phyloP scores from a whole-genome alignment of 176 grass and related monocot species.

The Triticum dicoccoides region DNA sequence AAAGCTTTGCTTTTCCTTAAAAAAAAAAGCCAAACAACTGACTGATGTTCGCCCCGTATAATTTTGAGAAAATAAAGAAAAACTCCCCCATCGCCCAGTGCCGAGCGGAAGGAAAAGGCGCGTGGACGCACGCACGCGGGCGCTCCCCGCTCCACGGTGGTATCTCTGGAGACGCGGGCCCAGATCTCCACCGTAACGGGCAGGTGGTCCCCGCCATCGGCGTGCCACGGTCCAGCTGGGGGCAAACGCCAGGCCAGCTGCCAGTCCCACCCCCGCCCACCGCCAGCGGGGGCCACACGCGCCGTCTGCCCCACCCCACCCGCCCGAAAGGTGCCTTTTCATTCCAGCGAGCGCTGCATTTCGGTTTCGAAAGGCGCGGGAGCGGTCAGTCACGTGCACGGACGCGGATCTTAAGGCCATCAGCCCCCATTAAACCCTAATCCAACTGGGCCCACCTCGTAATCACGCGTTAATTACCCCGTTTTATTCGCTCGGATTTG shows the following conservation, averaged over 20 bases:
- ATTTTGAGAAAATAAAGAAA: too few species aligned
- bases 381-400: slow-evolving; percentile 38
- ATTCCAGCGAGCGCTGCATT: neutral
- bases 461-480: slow-evolving; percentile 32
- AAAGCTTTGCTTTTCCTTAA: too few species aligned
- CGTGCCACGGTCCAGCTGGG: slow-evolving; percentile 49
- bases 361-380: neutral
- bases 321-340: neutral
- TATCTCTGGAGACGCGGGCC: slow-evolving; percentile 15
- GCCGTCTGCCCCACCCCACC: neutral
- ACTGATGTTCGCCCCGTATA: too few species aligned
- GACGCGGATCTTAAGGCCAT: slow-evolving; percentile 25
- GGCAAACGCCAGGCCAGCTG: slow-evolving; percentile 12
- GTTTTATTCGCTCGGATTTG: neutral
- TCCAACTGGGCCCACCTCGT: neutral
- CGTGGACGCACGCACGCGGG: neutral
- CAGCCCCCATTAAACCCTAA: neutral
- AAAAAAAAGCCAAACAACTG: too few species aligned
- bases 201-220: slow-evolving; percentile 30
- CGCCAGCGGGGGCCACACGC: neutral
- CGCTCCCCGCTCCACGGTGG: neutral
- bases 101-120: neutral
- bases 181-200: slow-evolving; percentile 5
- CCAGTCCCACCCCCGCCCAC: neutral
- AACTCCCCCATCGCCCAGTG: too few species aligned